These are phyloP conservation scores for Fraxinus latifolia DNA, from an alignment of 305 asterid genomes.

Conservation along the genomic window DNA sequence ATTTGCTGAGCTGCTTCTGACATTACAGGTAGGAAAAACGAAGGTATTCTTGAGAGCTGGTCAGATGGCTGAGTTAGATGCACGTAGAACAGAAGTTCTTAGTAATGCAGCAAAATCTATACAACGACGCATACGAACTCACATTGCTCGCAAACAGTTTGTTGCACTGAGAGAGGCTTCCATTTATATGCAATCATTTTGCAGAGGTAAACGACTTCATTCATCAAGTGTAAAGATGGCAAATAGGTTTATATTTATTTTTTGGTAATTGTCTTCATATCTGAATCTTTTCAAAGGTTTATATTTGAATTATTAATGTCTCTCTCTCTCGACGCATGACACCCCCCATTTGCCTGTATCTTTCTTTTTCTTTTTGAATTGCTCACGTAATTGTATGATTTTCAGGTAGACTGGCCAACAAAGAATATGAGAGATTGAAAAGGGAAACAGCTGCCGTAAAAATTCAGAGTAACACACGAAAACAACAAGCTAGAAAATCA, in stretches of 20 bases:
- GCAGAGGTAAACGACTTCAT: conserved; percentile 64
- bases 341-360: conserved; percentile 2
- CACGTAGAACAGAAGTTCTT: conserved; percentile 93
- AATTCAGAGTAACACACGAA: conserved; percentile 58
- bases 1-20: conserved; percentile 20
- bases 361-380: conserved; percentile 12
- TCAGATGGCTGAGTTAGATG: conserved; percentile 98
- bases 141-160: conserved; percentile 72
- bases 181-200: conserved; percentile 64
- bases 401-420: conserved; percentile 84
- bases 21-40: conserved; percentile 88
- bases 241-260: neutral
- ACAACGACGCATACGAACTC: conserved; percentile 79
- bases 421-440: conserved; percentile 49
- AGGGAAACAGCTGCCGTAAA: conserved; percentile 82
- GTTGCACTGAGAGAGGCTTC: conserved; percentile 60
- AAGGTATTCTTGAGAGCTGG: conserved; percentile 99
- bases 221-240: conserved; percentile 9
- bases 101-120: conserved; percentile 75
- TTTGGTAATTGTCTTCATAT: neutral
- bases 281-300: neutral
- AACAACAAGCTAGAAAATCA: conserved; percentile 58
- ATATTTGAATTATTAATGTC: conserved; percentile 2
- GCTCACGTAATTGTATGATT: conserved; percentile 24
- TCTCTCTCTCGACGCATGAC: conserved; percentile 1